Conservation (phyloP, 352 stramenopile genomes). For the Phytopythium delawarense region DNA sequence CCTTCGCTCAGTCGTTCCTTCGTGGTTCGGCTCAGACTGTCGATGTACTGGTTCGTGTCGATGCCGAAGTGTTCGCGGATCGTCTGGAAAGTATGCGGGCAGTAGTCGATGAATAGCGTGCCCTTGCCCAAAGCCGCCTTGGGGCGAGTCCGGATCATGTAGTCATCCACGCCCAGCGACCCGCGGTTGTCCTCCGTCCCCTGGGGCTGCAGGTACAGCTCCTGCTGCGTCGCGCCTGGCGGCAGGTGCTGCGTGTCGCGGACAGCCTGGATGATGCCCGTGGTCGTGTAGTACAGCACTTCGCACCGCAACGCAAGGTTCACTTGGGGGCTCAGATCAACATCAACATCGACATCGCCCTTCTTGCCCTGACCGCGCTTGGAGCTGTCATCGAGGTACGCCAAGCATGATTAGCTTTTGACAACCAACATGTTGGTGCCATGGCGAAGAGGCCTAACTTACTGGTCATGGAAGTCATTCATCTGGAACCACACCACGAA, state of each 20-base stretch:
- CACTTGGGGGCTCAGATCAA: constrained; percentile 82
- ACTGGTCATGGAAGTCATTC: constrained; percentile 74
- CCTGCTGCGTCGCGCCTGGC: constrained; percentile 63
- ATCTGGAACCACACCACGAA: constrained; percentile 89
- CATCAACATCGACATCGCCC: constrained; percentile 73
- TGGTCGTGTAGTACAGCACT: constrained; percentile 87
- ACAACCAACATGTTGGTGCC: neutral
- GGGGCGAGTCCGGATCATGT: constrained; percentile 76
- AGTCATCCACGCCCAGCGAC: constrained; percentile 76
- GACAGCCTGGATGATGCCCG: constrained; percentile 84
- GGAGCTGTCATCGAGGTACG: neutral
- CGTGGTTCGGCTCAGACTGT: constrained; percentile 77
- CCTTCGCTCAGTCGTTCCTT: constrained; percentile 86
- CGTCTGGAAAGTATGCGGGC: constrained; percentile 80
- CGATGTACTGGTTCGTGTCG: constrained; percentile 79
- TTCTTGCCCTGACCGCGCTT: constrained; percentile 30
- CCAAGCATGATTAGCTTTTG: neutral
- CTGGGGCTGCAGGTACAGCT: constrained; percentile 76
- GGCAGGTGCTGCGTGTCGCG: constrained; percentile 66
- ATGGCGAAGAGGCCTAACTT: neutral
- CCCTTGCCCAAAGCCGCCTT: constrained; percentile 71
- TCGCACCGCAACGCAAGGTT: constrained; percentile 82
- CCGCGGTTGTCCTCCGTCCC: constrained; percentile 72
- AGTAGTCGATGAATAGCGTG: constrained; percentile 86
- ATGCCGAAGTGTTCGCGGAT: constrained; percentile 85